Percentiles rank a stretch among this genome's conserved stretches.
These are phyloP conservation scores for Psilocybe cyanescens DNA, from an alignment of 768 basidiomycete species.

Conservation along the genomic window DNA sequence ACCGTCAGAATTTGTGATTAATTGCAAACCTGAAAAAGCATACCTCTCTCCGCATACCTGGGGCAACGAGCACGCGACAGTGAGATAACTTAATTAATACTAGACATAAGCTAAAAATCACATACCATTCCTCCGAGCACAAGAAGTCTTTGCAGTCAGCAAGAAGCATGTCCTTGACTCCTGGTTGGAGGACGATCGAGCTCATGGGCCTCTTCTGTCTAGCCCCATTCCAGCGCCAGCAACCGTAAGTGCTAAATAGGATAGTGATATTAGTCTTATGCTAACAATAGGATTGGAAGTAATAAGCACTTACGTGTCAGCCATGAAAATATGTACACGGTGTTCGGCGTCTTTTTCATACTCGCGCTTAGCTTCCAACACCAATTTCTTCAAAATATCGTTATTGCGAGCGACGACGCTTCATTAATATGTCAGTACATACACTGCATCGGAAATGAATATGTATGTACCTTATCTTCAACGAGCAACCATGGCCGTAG, in stretches of 20 bases:
- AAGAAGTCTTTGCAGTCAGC: slow-evolving; percentile 87
- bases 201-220: slow-evolving; percentile 90
- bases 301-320: slow-evolving; percentile 72
- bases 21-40: slow-evolving; percentile 19
- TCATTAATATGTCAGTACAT: not conserved
- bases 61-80: slow-evolving; percentile 9
- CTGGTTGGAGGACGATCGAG: slow-evolving; percentile 89
- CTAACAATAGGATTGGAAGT: slow-evolving; percentile 10
- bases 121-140: slow-evolving; percentile 83
- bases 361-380: slow-evolving; percentile 84
- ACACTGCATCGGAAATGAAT: not conserved
- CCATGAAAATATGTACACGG: slow-evolving; percentile 87
- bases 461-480: slow-evolving; percentile 73
- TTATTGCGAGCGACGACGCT: slow-evolving; percentile 90
- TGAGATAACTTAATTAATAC: slow-evolving; percentile 21
- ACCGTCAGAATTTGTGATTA: slow-evolving; percentile 15
- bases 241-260: slow-evolving; percentile 59
- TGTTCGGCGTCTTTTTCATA: slow-evolving; percentile 93
- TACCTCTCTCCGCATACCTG: slow-evolving; percentile 93
- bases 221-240: slow-evolving; percentile 90
- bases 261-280: slow-evolving; percentile 11
- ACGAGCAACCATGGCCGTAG: slow-evolving; percentile 70
- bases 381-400: slow-evolving; percentile 84
- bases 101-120: slow-evolving; percentile 21
- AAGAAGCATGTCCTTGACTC: slow-evolving; percentile 89